Evolutionary conservation across 306 rosid species (phyloP).

Genomic region (Dryas octopetala): DNA sequence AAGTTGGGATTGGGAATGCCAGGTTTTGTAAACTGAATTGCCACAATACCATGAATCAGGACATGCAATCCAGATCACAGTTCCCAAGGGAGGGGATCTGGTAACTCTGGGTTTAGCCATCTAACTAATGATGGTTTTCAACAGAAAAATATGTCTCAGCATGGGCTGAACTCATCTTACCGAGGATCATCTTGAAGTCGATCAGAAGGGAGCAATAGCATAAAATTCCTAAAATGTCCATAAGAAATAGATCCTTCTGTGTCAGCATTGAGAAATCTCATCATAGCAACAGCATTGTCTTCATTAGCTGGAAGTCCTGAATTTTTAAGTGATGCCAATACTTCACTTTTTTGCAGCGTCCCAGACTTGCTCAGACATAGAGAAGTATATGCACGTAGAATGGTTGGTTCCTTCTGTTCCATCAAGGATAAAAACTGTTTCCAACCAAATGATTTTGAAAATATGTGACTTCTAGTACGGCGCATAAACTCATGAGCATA

Average conservation of each 20-base stretch:
- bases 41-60: not conserved
- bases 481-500: slow-evolving; percentile 94
- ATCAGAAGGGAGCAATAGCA: slow-evolving; percentile 96
- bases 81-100: not conserved
- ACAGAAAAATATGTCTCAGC: not conserved
- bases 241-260: slow-evolving; percentile 90
- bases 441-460: slow-evolving; percentile 95
- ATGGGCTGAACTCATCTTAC: slow-evolving; percentile 38
- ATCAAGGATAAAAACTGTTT: slow-evolving; percentile 88
- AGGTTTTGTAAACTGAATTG: not conserved
- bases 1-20: not conserved
- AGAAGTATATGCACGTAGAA: slow-evolving; percentile 98
- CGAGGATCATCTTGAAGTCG: slow-evolving; percentile 99
- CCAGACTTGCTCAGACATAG: slow-evolving; percentile 96
- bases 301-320: slow-evolving; percentile 98
- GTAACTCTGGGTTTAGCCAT: not conserved
- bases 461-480: slow-evolving; percentile 90
- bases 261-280: slow-evolving; percentile 95
- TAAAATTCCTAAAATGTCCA: slow-evolving; percentile 96
- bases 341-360: slow-evolving; percentile 92
- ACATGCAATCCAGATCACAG: not conserved
- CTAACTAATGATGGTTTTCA: not conserved
- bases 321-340: slow-evolving; percentile 79
- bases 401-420: slow-evolving; percentile 99
- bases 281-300: slow-evolving; percentile 98